Base-by-base conservation (phyloP, 345 rosid species). In the Limnanthes douglasii region DNA sequence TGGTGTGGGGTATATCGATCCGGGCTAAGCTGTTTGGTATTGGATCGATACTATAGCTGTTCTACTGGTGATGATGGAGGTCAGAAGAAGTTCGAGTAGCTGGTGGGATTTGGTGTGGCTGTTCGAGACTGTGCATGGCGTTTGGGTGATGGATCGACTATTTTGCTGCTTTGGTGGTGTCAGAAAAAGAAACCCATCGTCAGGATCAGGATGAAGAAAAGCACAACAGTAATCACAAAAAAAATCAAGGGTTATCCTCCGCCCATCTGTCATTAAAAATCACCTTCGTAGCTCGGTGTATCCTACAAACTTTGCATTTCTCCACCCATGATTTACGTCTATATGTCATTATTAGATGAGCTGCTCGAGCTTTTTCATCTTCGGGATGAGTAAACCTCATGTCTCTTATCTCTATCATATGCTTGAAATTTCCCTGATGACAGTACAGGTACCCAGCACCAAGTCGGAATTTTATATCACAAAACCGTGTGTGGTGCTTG, bases 401-500 rank as follows among this genome's bases (percentile, higher is more conserved):
- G 64, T 90, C 95, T 25, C 86, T 43, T 24, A 90, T 66, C 37
- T 79, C 77, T 24, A 88, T 43, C 39, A 62, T 65, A 63, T 88
- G 95, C 68, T 72, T 83, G 70, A 95, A 84, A 29, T 59, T 76
- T 38, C 97, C 95, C 97, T 84, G 65, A n/a, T 88, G 97, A 54
- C 90, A 83, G 30, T 76, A 88, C 18, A 83, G 66, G 50, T 83
- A 88, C 11, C 62, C 75, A 14, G 95, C 86, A 59, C 95, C 97
- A 8, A 83, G 71, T 45, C 66, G 71, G 69, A 83, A 74, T 54
- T 60, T 66, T 47, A 79, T 41, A 45, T 83, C 84, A 46, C 76
- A 60, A 52, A 88, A 74, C 34, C 67, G 59, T 31, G 71, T 53
- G 31, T 31, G 66, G 18, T 72, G 76, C 97, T 79, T 79, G 5